Conservation (phyloP, 208 protist species). For the Acanthamoeba castellanii region DNA sequence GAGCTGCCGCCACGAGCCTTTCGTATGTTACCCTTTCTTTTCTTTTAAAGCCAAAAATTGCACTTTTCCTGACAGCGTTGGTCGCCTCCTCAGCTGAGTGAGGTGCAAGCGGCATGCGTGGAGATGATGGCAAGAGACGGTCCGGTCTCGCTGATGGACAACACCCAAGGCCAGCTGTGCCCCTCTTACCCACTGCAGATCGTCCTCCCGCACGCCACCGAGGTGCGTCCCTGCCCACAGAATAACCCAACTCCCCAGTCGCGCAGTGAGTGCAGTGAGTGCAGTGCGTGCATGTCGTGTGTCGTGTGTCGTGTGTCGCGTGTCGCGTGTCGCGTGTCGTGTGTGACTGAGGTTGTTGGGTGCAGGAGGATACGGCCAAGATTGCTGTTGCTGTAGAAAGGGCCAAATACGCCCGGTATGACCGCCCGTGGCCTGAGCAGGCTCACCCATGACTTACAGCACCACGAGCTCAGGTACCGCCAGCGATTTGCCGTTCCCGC, state of each 20-base stretch:
- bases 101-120: not conserved
- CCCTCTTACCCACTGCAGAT: constrained; percentile 7
- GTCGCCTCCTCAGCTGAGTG: not conserved
- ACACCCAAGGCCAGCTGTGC: constrained; percentile 21
- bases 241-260: no score
- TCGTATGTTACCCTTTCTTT: not conserved
- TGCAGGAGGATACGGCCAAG: not conserved
- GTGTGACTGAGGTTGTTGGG: no score
- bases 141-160: constrained; percentile 11
- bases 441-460: no score
- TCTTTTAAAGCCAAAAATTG: not conserved
- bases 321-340: no score
- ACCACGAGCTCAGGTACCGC: not conserved
- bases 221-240: no score
- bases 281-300: not conserved
- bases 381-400: not conserved
- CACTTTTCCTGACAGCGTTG: not conserved
- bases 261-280: no score
- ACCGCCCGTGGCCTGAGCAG: no score
- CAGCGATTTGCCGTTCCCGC: constrained; percentile 23
- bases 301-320: no score
- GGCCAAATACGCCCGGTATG: not conserved
- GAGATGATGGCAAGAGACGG: not conserved
- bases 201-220: not conserved
- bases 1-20: not conserved